Evolutionary conservation across 495 filamentous ascomycete species (phyloP).

Genomic region (Friedmanniomyces simplex): DNA sequence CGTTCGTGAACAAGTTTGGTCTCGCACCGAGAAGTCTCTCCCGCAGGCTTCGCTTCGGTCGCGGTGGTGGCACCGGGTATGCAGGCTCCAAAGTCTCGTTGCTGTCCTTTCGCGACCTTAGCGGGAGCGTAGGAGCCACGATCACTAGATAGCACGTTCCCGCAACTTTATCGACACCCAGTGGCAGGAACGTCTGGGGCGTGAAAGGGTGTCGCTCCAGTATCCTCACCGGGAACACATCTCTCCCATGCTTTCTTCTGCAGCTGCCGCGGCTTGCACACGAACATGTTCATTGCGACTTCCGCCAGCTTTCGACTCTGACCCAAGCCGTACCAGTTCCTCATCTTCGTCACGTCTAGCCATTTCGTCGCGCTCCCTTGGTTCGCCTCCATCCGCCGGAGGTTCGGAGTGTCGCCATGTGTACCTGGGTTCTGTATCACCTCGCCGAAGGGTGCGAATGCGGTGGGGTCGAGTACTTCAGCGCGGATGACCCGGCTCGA

Average conservation of each 20-base stretch:
- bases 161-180: conserved; percentile 41
- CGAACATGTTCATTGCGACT: conserved; percentile 77
- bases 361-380: conserved; percentile 85
- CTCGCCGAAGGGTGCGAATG: conserved; percentile 75
- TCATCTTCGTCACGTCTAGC: conserved; percentile 59
- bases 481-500: conserved; percentile 19
- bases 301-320: conserved; percentile 51
- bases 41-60: conserved; percentile 26
- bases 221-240: conserved; percentile 56
- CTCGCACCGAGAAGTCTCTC: conserved; percentile 30
- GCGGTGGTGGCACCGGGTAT: conserved; percentile 30
- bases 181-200: conserved; percentile 81
- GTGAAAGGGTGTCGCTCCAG: conserved; percentile 93
- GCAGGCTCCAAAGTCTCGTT: conserved; percentile 26
- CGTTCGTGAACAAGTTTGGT: conserved; percentile 33
- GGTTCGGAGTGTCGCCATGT: conserved; percentile 19
- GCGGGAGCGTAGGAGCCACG: conserved; percentile 60
- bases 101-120: conserved; percentile 9
- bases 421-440: conserved; percentile 59
- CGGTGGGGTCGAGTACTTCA: conserved; percentile 34
- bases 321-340: conserved; percentile 54
- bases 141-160: conserved; percentile 63
- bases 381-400: conserved; percentile 50
- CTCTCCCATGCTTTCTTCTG: conserved; percentile 20
- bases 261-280: conserved; percentile 61